Evolutionary conservation across 2,329 filamentous ascomycete species (phyloP), one percentile per base, ranked within the genome.

Genomic region (Nannizzia gypsea): DNA sequence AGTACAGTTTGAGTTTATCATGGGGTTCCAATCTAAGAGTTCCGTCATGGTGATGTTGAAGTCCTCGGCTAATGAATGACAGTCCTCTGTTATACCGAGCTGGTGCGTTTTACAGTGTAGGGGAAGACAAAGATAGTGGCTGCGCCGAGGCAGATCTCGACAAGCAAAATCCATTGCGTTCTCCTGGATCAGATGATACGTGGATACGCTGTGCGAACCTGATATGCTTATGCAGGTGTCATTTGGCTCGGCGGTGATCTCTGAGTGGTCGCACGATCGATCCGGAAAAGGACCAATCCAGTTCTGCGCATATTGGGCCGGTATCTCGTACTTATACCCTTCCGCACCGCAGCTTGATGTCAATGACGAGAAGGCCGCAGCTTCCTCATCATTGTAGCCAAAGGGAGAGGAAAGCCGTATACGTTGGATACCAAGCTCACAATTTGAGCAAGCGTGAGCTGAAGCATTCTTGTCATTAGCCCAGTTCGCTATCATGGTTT

Each of bases 111-210:
- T 42, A 15, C 38, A 42, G 13, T 42, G 38, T 13, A n/a, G 15
- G 13, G 38, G 38, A 17, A 42, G 38, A 13, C 38, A 42, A 42
- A 42, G 38, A 15, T 17, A 34, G 13, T 34, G 38, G 4, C n/a
- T 42, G 11, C 15, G 38, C 38, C 13, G 38, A 17, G 13, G 38
- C 15, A 42, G 15, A 15, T 15, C 38, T 6, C n/a, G 6, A 17
- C n/a, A 17, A 42, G 38, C 38, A 42, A 74, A 57, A 66, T 69
- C 4, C 38, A 42, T 42, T 8, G 38, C 38, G 15, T 42, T 42
- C n/a, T 42, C n/a, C 38, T 42, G 38, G n/a, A 42, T 42, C n/a
- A 42, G 38, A 17, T 42, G 13, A 15, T 15, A 42, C 11, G 38
- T 42, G 6, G 38, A 42, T 15, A 42, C n/a, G 15, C 6, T 42